Evolutionary conservation across 2,329 filamentous ascomycete genomes (phyloP), one percentile per base, ranked within the genome.

Genomic region (Fonsecaea pugnacius): DNA sequence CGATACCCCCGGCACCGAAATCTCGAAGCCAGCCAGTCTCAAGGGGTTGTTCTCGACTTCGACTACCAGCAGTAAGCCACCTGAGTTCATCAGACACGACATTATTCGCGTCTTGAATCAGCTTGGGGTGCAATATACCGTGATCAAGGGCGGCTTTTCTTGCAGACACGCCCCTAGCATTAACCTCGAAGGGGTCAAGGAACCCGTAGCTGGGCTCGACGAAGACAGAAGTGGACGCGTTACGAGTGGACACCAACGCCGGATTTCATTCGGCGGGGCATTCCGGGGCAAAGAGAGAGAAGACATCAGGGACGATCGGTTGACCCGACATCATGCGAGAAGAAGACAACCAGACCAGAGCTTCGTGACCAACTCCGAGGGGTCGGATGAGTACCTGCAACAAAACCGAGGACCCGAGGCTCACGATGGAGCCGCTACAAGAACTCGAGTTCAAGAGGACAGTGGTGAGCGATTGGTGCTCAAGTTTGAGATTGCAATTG

Each of bases 31-130:
- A 0, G 95, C 98, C 2, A 98, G 90, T 76, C 85, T 99, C 63
- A 99, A 98, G 78, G 95, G 95, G 4, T 83, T 99, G 18, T 98
- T 99, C 79, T 98, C 94, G 72, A 95, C 98, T 60, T 96, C 92
- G 3, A 99, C 95, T 0, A 99, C 95, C 6, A 97, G 92, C 63
- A 95, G 89, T 73, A 96, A 96, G 74, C 91, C 94, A 0, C 86
- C 98, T 10, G 82, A 88, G 1, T 87, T 92, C 64, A 99, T 99
- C 67, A 88, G 94, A 43, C 82, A 87, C 6, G 95, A 99, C 74
- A 91, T 99, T 71, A 96, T 96, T 73, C 86, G 94, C 56, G 95
- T 98, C 2, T 79, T 99, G 58, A 89, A 88, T 70, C 89, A 94
- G 75, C 85, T 98, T 16, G 91, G 91, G 16, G 92, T 98, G n/a